Evolutionary conservation across 2,329 filamentous ascomycete species (phyloP).

Genomic region (Trichoderma polysporum): DNA sequence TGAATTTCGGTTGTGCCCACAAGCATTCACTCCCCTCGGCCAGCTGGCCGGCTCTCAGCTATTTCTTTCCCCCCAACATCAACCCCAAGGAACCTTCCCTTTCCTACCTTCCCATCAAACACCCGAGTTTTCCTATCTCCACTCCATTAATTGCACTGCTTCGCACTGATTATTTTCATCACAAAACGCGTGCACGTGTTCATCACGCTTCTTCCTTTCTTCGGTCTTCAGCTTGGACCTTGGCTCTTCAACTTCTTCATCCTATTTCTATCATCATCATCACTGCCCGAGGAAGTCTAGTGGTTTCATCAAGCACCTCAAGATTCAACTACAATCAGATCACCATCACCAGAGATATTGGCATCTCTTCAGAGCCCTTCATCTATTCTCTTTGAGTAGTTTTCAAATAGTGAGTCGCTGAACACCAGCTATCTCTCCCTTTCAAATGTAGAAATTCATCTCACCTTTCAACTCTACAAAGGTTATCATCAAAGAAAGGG

Average conservation of each 20-base stretch:
- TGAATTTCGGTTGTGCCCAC: slow-evolving; percentile 4
- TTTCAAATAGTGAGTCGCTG: background rate
- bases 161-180: background rate
- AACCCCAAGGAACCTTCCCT: background rate
- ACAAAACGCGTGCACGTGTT: slow-evolving; percentile 2
- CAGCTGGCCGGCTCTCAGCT: slow-evolving; percentile 6
- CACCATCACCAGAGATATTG: background rate
- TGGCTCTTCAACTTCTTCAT: background rate
- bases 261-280: background rate
- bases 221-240: background rate
- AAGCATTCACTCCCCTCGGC: background rate
- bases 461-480: background rate
- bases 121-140: background rate
- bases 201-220: background rate
- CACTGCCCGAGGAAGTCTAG: background rate
- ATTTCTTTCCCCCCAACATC: background rate
- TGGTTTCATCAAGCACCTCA: background rate
- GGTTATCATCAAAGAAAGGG: background rate
- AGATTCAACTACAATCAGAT: background rate
- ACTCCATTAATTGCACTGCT: background rate
- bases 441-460: background rate
- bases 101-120: background rate
- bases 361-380: background rate
- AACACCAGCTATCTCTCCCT: background rate
- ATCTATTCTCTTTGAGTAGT: background rate